Percentiles rank a stretch among this genome's conserved stretches.
Evolutionary conservation across 441 rosid species (phyloP).

Genomic region (Jatropha podagrica): DNA sequence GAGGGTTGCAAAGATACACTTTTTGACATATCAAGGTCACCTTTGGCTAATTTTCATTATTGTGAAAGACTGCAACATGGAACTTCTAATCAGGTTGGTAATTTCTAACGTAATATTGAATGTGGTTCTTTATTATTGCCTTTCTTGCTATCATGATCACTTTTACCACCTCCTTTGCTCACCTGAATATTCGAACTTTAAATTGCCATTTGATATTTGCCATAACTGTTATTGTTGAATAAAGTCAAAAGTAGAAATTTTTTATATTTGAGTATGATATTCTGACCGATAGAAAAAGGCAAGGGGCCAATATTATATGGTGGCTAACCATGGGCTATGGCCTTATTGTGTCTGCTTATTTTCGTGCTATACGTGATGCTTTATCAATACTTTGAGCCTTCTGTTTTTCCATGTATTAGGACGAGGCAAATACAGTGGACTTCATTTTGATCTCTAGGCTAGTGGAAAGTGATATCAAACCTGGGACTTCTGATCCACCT

Average conservation of each 20-base stretch:
- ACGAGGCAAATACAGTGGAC: conserved; percentile 53
- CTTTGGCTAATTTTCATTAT: conserved; percentile 76
- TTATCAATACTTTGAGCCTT: conserved; percentile 6
- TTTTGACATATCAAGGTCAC: conserved; percentile 60
- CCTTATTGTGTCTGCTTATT: neutral
- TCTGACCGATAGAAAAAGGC: neutral
- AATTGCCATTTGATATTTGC: neutral
- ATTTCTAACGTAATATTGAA: neutral
- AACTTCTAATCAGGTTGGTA: conserved; percentile 57
- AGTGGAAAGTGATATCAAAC: conserved; percentile 34
- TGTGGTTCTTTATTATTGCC: neutral
- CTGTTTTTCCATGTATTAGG: conserved; percentile 49
- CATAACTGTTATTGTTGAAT: neutral
- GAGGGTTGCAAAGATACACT: conserved; percentile 40
- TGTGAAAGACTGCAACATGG: conserved; percentile 66
- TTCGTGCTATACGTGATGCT: conserved; percentile 8
- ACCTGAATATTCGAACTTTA: neutral
- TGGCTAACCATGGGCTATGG: neutral
- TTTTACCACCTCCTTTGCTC: neutral
- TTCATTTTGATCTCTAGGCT: conserved; percentile 64
- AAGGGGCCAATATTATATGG: neutral
- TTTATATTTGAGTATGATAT: neutral
- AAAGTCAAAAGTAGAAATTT: neutral
- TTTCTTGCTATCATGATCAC: neutral
- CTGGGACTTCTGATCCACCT: conserved; percentile 43